Base-by-base conservation (phyloP, 768 basidiomycete species). In the Russula ochroleuca region DNA sequence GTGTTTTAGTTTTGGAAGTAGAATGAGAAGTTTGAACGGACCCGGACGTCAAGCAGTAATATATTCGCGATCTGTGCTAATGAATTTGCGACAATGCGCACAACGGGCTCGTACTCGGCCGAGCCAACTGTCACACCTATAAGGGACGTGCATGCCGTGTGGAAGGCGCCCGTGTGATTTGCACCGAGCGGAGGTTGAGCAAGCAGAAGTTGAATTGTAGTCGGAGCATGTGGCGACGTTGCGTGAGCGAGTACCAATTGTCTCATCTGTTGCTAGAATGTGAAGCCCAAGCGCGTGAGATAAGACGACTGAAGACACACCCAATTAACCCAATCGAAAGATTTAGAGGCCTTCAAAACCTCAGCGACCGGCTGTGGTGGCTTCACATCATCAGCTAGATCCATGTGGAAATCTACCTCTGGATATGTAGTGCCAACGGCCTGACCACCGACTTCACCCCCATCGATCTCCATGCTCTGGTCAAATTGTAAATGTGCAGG, bases 171-270 rank as follows among this genome's bases (percentile, higher is more conserved):
- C 3, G 51, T 28, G 28, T 67, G 59, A 13, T 55, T 31, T 56
- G 15, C 51, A 9, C n/a, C 40, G 3, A 45, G 45, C 4, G 50
- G 49, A 28, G 59, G 52, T 17, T 67, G 66, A 45, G 55, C 45
- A 23, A 67, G 56, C 15, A 68, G 53, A 6, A 67, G 47, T 41
- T 68, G 68, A 25, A 67, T 47, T 9, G 68, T 64, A 57, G 57
- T 64, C 13, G 57, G 50, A 6, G 57, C 48, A 47, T 41, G 61
- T 3, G 53, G 40, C 25, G 59, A 38, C 8, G 31, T 31, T 38
- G 66, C 41, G 33, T 68, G 68, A 48, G 57, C 58, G 53, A 68
- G 54, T 25, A 68, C n/a, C 14, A 64, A 10, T 21, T 68, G 66
- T 57, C 66, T 55, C 59, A 62, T 66, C 68, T 68, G 15, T 41